A percentile compares a stretch with the other conserved stretches of the same genome.
Conservation (phyloP, 2,329 filamentous ascomycete genomes). For the Aspergillus aculeatus region DNA sequence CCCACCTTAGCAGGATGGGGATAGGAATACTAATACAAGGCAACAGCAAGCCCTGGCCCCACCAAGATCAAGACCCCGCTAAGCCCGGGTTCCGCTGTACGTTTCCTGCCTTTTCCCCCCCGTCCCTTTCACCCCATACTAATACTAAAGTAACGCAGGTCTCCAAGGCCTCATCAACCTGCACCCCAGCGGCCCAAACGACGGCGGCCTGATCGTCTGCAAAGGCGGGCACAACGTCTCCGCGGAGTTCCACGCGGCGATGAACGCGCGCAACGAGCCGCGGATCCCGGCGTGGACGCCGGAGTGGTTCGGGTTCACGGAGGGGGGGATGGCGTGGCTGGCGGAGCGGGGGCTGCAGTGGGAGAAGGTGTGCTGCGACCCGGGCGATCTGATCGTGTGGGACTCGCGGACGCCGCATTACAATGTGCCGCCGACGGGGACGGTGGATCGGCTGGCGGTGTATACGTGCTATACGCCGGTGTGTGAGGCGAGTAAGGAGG, state of each 20-base stretch:
- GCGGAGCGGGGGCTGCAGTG: slow-evolving; percentile 28
- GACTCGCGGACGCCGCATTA: slow-evolving; percentile 42
- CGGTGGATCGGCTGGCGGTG: slow-evolving; percentile 32
- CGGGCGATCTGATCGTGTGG: slow-evolving; percentile 47
- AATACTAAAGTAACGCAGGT: not conserved
- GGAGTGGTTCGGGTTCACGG: slow-evolving; percentile 34
- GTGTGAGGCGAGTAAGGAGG: slow-evolving; percentile 40
- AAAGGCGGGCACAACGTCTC: slow-evolving; percentile 31
- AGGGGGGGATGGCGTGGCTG: slow-evolving; percentile 35
- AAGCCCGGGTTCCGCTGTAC: slow-evolving; percentile 52
- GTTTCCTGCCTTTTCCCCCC: not conserved
- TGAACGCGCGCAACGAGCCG: slow-evolving; percentile 26
- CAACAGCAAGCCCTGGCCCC: slow-evolving; percentile 46
- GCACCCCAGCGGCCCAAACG: slow-evolving; percentile 34
- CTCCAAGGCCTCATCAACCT: slow-evolving; percentile 52
- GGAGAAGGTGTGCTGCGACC: slow-evolving; percentile 43
- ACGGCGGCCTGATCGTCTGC: slow-evolving; percentile 41
- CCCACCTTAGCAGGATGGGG: not conserved
- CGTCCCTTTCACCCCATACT: not conserved
- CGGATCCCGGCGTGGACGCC: slow-evolving; percentile 26
- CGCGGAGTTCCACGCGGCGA: slow-evolving; percentile 32
- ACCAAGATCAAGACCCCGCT: slow-evolving; percentile 48
- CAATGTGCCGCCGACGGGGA: slow-evolving; percentile 37
- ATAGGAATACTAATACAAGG: not conserved
- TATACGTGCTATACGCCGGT: slow-evolving; percentile 47